Percentiles rank a stretch among this genome's conserved stretches.
phyloP scores from a whole-genome alignment of 1,284 basidiomycete genomes.

The Ustilago nuda region DNA sequence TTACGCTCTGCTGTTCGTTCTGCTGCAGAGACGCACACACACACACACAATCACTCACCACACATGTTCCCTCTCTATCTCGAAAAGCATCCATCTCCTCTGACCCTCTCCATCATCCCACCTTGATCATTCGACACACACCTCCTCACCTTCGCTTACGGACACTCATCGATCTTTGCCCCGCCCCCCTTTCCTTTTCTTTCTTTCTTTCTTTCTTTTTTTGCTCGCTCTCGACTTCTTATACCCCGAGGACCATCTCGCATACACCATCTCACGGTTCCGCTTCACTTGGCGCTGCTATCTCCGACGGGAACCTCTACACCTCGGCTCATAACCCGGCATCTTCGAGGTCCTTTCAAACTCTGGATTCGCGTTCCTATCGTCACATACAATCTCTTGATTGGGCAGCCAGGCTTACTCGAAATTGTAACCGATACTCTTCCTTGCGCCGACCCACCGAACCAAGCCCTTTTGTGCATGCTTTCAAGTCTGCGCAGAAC shows the following conservation, averaged over 20 bases:
- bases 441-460: conserved; percentile 2
- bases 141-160: background rate
- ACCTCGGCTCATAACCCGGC: background rate
- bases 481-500: conserved; percentile 2
- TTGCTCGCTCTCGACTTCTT: background rate
- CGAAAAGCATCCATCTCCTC: background rate
- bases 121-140: background rate
- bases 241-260: background rate
- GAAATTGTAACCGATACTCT: background rate
- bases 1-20: background rate
- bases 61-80: background rate
- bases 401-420: background rate
- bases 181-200: too few relatives aligned
- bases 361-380: conserved; percentile 1
- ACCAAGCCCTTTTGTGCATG: conserved; percentile 1
- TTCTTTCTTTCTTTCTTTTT: too few relatives aligned
- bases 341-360: background rate
- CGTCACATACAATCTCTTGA: background rate
- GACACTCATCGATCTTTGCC: background rate
- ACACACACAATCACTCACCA: background rate
- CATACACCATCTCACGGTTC: background rate
- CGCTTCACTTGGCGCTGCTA: background rate
- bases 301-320: background rate
- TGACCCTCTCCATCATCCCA: background rate
- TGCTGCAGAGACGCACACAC: background rate